Evolutionary conservation across 768 basidiomycete genomes (phyloP).

Genomic region (Baorangia bicolor): DNA sequence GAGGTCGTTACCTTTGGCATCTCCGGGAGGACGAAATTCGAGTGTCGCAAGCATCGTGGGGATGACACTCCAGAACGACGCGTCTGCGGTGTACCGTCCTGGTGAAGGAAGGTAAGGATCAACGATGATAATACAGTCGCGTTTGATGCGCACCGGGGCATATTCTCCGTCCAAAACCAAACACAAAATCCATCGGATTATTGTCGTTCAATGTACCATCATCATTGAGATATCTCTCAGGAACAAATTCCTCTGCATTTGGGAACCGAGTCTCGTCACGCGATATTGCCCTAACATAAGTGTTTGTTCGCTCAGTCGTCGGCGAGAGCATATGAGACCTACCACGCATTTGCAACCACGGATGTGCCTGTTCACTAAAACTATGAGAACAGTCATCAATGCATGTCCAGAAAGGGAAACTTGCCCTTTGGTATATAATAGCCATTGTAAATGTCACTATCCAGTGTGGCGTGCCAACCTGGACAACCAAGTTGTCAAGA

Average conservation of each 20-base stretch:
- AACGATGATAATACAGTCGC: not conserved
- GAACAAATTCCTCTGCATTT: constrained; percentile 6
- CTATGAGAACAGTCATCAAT: not conserved
- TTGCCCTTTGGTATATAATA: constrained; percentile 35
- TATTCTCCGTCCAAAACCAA: constrained; percentile 12
- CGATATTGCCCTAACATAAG: constrained; percentile 4
- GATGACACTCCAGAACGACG: constrained; percentile 6
- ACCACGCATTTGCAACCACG: constrained; percentile 11
- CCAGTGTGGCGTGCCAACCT: constrained; percentile 19
- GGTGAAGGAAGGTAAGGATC: not conserved
- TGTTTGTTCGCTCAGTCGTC: not conserved
- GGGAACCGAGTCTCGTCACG: constrained; percentile 8
- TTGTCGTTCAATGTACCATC: constrained; percentile 6
- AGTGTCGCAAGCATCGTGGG: constrained; percentile 13
- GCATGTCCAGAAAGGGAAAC: not conserved
- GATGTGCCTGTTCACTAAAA: not conserved
- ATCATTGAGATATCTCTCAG: constrained; percentile 5
- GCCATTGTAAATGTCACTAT: constrained; percentile 26
- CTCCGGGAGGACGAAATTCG: not conserved
- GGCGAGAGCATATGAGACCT: not conserved
- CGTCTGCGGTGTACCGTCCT: not conserved
- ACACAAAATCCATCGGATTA: constrained; percentile 1
- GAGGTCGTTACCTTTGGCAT: not conserved
- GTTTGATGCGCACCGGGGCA: not conserved
- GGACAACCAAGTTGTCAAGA: not conserved